These are phyloP conservation scores for Teratosphaeria zuluensis DNA, from an alignment of 2,329 filamentous ascomycete species.

Conservation along the genomic window DNA sequence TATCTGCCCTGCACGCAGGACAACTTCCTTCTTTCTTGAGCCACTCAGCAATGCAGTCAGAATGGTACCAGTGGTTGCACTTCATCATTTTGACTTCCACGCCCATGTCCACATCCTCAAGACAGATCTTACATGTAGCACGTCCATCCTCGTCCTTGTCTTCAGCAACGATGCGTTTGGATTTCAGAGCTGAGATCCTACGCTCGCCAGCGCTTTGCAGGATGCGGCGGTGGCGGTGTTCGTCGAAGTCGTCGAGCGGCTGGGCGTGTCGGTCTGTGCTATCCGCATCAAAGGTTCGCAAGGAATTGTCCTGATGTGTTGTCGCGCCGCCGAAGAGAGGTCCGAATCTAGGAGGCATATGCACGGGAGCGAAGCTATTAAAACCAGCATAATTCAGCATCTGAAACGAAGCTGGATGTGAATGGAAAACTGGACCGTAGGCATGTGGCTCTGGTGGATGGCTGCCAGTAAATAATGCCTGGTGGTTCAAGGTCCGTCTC, in stretches of 20 bases:
- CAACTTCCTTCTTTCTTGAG: slow-evolving; percentile 30
- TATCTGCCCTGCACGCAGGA: not conserved
- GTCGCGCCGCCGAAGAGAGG: not conserved
- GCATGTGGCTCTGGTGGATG: not conserved
- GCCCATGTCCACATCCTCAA: slow-evolving; percentile 67
- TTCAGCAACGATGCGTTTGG: not conserved
- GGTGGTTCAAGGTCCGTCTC: not conserved
- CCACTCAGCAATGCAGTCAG: slow-evolving; percentile 72
- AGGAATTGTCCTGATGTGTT: not conserved
- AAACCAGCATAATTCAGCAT: not conserved
- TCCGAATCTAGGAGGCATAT: not conserved
- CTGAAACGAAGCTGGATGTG: not conserved
- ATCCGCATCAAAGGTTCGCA: not conserved
- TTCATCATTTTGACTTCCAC: slow-evolving; percentile 69
- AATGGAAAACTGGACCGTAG: not conserved
- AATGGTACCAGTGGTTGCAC: slow-evolving; percentile 92
- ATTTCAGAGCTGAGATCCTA: not conserved
- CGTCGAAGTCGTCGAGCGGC: not conserved
- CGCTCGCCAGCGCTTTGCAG: not conserved
- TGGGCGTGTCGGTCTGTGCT: not conserved
- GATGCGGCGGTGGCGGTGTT: not conserved
- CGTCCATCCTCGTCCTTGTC: slow-evolving; percentile 49
- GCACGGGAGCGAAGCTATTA: not conserved
- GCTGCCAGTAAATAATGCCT: not conserved
- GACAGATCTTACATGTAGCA: slow-evolving; percentile 87